A percentile compares a stretch with the other conserved stretches of the same genome.
phyloP scores from a whole-genome alignment of 306 rosid genomes.

The Morella rubra region DNA sequence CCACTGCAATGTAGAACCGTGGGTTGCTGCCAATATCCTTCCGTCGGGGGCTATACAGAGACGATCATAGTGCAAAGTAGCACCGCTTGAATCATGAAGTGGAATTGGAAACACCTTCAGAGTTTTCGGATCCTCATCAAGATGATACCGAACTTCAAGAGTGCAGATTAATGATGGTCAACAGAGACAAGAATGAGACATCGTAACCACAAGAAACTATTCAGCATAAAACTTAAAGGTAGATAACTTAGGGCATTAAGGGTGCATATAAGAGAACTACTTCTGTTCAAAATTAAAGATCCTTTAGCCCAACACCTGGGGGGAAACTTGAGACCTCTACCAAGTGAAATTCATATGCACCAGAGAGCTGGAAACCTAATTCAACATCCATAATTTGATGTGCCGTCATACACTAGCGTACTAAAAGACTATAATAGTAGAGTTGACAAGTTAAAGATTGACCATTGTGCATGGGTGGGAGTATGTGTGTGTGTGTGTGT shows the following conservation, averaged over 20 bases:
- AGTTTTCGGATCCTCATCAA: constrained; percentile 95
- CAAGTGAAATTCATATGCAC: background rate
- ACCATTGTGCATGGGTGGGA: background rate
- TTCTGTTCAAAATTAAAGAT: background rate
- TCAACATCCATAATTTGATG: background rate
- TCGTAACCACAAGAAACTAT: background rate
- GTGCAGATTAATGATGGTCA: constrained; percentile 27
- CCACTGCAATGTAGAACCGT: constrained; percentile 94
- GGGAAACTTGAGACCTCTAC: background rate
- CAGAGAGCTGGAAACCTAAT: background rate
- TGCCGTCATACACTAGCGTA: background rate
- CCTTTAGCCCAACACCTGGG: background rate
- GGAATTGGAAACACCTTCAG: constrained; percentile 88
- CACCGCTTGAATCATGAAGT: constrained; percentile 63
- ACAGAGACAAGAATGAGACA: constrained; percentile 4
- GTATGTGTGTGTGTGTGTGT: background rate
- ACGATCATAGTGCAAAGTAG: constrained; percentile 69
- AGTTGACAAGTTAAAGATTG: background rate
- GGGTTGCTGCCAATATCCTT: constrained; percentile 71
- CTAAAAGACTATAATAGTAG: background rate
- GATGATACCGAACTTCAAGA: constrained; percentile 84
- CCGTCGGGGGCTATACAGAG: constrained; percentile 88
- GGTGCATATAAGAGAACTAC: background rate
- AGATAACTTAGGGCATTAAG: background rate
- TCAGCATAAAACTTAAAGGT: background rate